A percentile compares a stretch with the other conserved stretches of the same genome.
Conservation (phyloP, 2,329 filamentous ascomycete genomes). For the Aquanectria penicillioides region DNA sequence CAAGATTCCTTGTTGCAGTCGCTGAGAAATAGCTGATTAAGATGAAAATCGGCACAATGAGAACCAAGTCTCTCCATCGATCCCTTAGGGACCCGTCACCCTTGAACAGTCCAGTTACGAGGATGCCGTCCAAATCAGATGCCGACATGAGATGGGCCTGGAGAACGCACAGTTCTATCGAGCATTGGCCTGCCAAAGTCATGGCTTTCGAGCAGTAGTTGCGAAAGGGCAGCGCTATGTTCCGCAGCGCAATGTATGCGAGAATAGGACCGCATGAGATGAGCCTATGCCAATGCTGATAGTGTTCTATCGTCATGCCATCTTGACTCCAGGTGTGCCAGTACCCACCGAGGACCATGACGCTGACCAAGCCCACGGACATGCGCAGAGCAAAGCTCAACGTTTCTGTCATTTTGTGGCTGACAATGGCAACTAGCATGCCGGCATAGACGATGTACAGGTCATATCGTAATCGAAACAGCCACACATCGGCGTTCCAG, state of each 20-base stretch:
- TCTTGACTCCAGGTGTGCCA: slow-evolving; percentile 3
- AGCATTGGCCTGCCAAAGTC: slow-evolving; percentile 64
- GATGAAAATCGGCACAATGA: slow-evolving; percentile 36
- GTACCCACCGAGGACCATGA: slow-evolving; percentile 25
- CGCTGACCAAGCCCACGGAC: slow-evolving; percentile 46
- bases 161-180: slow-evolving; percentile 68
- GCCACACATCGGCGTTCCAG: slow-evolving; percentile 60
- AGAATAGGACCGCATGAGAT: slow-evolving; percentile 65
- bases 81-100: slow-evolving; percentile 34
- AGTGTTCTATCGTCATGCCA: slow-evolving; percentile 36
- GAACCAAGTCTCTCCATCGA: slow-evolving; percentile 37
- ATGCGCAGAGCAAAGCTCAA: slow-evolving; percentile 31
- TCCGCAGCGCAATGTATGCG: slow-evolving; percentile 63
- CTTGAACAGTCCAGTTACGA: slow-evolving; percentile 34
- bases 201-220: slow-evolving; percentile 50
- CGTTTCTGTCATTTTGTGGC: slow-evolving; percentile 34
- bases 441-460: slow-evolving; percentile 68
- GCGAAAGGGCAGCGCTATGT: slow-evolving; percentile 42
- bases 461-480: slow-evolving; percentile 62
- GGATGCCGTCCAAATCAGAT: slow-evolving; percentile 62
- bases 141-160: slow-evolving; percentile 71
- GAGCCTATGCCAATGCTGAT: slow-evolving; percentile 63
- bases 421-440: slow-evolving; percentile 53
- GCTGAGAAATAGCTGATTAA: slow-evolving; percentile 23
- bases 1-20: neutral